Base-by-base conservation (phyloP, 257 asterid genomes). In the Perilla frutescens region DNA sequence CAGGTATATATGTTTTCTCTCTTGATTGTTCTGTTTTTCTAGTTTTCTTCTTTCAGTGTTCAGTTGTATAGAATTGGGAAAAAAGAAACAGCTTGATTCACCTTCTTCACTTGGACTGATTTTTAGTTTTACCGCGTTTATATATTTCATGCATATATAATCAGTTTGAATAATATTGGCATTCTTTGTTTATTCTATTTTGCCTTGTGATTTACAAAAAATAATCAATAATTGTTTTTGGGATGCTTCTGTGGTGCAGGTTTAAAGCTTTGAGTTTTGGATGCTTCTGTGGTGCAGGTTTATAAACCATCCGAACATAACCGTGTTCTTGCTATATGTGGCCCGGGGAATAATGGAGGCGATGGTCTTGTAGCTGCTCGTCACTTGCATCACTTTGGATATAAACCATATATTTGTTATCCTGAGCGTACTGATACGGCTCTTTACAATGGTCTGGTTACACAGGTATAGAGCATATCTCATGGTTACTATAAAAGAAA, bases 331-430 rank as follows among this genome's bases (percentile, higher is more conserved):
- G 90, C 83, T 73, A 77, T 94, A 62, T 94, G 97, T 61, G 97
- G 97, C 53, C 96, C 99, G 7, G 99, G 99, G 37, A 94, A 94
- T 79, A 94, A 94, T 81, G 97, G 97, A 15, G 99, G 96, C 26
- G 96, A 94, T 80, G 97, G 99, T 53, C 97, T 94, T 76, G 99
- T 94, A 12, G 99, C 95, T 71, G 97, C 96, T 80, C 96, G 99
- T 49, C 99, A 91, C 85, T 85, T 94, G 81, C 81, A 84, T 80
- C 97, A 90, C 81, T 94, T 94, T 73, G 97, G 98, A 7, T 94
- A 86, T 64, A 85, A 83, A 71, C 96, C 91, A 31, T 81, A 55
- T 78, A 71, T 94, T 66, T 94, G 96, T 80, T 94, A 94, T 78
- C 97, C 98, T 37, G 88, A 94, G 79, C 96, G 84, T 72, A 86